Base-by-base conservation (phyloP, 1,139 yeast genomes). In the Yamadazyma aaseri region DNA sequence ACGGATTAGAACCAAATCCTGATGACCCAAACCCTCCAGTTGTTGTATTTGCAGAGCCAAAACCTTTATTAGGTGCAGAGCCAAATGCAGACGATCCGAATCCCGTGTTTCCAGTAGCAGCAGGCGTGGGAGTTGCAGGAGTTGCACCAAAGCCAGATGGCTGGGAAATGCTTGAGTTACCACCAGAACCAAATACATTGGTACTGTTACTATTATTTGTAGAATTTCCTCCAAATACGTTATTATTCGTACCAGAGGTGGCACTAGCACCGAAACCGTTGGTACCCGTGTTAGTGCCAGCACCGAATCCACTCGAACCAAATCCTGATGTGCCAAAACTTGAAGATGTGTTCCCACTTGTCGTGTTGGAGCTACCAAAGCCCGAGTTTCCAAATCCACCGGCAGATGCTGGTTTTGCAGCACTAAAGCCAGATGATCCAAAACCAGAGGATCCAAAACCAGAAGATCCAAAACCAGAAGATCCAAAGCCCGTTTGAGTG, bases 381-480 rank as follows among this genome's bases (percentile, higher is more conserved):
- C 35, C 39, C 25, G 42, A 32, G 17, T 13, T 16, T 12, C 20
- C 29, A 20, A 28, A 33, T 2, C 34, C 34, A 12, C 25, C 25
- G 6, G 25, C 8, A 18, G 7, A 7, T 10, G 21, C 7, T 18
- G 21, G 21, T 18, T 18, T 18, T 4, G 41, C 43, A 28, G 32
- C 32, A 2, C 41, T 38, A n/a, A 36, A 24, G n/a, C 25, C 32
- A 32, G 33, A 20, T 6, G 27, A 17, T n/a, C 38, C 40, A 26
- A 32, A 32, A 5, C 37, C 39, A 27, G 36, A 11, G 13, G 33
- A 12, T 20, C 44, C 44, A 28, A 35, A 39, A 6, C 44, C 46
- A 31, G 36, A 22, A 20, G 36, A 29, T 3, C 45, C 46, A 32
- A 40, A 40, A 2, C 39, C 12, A 23, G 31, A 20, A 15, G 33